Percentiles rank a stretch among this genome's conserved stretches.
Conservation (phyloP, 306 rosid genomes). For the Ormosia semicastrata region DNA sequence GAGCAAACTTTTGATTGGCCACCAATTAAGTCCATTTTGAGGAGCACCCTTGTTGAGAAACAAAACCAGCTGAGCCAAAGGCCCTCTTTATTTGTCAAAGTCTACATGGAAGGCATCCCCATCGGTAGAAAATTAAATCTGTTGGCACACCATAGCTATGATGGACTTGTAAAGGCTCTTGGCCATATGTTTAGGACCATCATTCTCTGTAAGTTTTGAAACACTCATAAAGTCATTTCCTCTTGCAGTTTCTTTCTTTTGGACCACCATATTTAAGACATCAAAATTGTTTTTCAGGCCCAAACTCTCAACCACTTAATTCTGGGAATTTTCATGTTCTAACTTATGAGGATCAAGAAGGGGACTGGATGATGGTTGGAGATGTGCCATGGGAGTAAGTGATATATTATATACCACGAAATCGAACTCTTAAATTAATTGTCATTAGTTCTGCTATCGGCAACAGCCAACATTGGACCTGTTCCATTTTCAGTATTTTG, state of each 20-base stretch:
- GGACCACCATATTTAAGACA: neutral
- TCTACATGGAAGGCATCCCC: constrained; percentile 57
- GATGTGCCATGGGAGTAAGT: constrained; percentile 70
- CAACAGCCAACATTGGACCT: neutral
- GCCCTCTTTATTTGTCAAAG: constrained; percentile 47
- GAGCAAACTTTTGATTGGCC: constrained; percentile 47
- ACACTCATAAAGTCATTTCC: neutral
- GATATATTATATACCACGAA: neutral
- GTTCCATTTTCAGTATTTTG: constrained; percentile 5
- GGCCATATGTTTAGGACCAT: constrained; percentile 45
- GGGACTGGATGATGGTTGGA: constrained; percentile 67
- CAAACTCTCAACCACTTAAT: constrained; percentile 33
- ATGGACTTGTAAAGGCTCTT: constrained; percentile 47
- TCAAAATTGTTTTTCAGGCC: constrained; percentile 28
- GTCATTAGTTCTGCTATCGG: neutral
- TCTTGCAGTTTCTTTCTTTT: neutral
- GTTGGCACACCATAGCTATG: constrained; percentile 41
- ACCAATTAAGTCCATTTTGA: constrained; percentile 49
- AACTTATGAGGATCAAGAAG: constrained; percentile 57
- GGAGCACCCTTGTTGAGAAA: constrained; percentile 41
- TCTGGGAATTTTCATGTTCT: constrained; percentile 41
- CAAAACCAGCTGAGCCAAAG: constrained; percentile 24
- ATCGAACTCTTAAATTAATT: neutral
- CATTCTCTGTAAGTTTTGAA: constrained; percentile 45
- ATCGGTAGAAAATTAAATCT: constrained; percentile 56